Evolutionary conservation across 2,329 filamentous ascomycete genomes (phyloP), one percentile per base, ranked within the genome.

Genomic region (Cercospora berteroae): DNA sequence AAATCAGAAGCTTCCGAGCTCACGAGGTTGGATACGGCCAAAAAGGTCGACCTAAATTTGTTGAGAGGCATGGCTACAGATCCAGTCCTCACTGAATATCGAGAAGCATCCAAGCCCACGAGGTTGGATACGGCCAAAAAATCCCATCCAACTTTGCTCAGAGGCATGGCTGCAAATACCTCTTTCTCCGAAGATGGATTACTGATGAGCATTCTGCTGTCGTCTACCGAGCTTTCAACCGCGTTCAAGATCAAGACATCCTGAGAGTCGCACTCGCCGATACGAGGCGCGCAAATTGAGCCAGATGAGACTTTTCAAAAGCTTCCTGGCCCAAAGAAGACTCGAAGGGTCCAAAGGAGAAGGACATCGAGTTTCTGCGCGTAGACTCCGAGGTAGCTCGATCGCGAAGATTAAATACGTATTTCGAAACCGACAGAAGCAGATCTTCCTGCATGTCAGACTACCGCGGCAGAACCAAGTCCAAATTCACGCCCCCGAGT

Each of bases 221-320:
- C 44, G 82, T 89, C 44, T 89, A 89, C 77, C 85, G 88, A 12
- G 86, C 86, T 0, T 91, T 86, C 79, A 90, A 91, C 76, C 86
- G 89, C 4, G 87, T 90, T 0, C 89, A 91, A 73, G 88, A 90
- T 69, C 78, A 82, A 1, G 87, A 89, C 66, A 88, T 27, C 25
- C 25, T 3, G 3, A 5, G 25, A 3, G 25, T 27, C n/a, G n/a
- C n/a, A n/a, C n/a, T n/a, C n/a, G n/a, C n/a, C n/a, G n/a, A n/a
- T n/a, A n/a, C n/a, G n/a, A n/a, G n/a, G n/a, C n/a, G n/a, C n/a
- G n/a, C n/a, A n/a, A n/a, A n/a, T n/a, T n/a, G n/a, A n/a, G n/a
- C n/a, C n/a, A n/a, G n/a, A n/a, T n/a, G n/a, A n/a, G n/a, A n/a
- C n/a, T n/a, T n/a, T n/a, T n/a, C n/a, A n/a, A n/a, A n/a, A n/a